Percentiles rank a stretch among this genome's conserved stretches.
These are phyloP conservation scores for Pichia pseudocactophila DNA, from an alignment of 805 yeast species.

Conservation along the genomic window DNA sequence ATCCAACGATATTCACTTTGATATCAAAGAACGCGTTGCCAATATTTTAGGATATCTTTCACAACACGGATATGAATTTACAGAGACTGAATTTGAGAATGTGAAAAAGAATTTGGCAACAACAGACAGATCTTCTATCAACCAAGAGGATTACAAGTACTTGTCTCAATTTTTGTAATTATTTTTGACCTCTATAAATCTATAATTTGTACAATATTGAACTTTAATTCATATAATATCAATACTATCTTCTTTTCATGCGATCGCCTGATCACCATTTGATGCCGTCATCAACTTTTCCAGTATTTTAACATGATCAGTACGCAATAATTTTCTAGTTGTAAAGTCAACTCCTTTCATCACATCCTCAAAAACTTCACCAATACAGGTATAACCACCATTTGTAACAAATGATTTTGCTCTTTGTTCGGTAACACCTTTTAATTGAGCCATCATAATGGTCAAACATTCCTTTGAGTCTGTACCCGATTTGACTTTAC, in stretches of 20 bases:
- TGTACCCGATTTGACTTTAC: constrained; percentile 45
- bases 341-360: constrained; percentile 3
- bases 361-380: constrained; percentile 3
- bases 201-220: constrained; percentile 27
- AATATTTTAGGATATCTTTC: constrained; percentile 41
- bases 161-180: neutral
- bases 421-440: constrained; percentile 44
- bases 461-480: constrained; percentile 37
- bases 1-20: constrained; percentile 31
- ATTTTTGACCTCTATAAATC: neutral
- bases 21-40: constrained; percentile 47
- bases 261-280: constrained; percentile 26
- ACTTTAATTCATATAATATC: too few species aligned
- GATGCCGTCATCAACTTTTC: constrained; percentile 38
- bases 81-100: constrained; percentile 24
- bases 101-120: constrained; percentile 20
- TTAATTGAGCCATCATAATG: constrained; percentile 47
- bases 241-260: too few species aligned
- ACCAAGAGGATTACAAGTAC: constrained; percentile 40
- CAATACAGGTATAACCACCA: constrained; percentile 4
- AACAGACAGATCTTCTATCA: constrained; percentile 29
- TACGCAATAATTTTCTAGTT: constrained; percentile 25
- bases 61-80: constrained; percentile 37
- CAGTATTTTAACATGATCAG: constrained; percentile 41
- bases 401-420: constrained; percentile 36